Conservation (phyloP, 495 filamentous ascomycete species). For the Xylaria sp. region DNA sequence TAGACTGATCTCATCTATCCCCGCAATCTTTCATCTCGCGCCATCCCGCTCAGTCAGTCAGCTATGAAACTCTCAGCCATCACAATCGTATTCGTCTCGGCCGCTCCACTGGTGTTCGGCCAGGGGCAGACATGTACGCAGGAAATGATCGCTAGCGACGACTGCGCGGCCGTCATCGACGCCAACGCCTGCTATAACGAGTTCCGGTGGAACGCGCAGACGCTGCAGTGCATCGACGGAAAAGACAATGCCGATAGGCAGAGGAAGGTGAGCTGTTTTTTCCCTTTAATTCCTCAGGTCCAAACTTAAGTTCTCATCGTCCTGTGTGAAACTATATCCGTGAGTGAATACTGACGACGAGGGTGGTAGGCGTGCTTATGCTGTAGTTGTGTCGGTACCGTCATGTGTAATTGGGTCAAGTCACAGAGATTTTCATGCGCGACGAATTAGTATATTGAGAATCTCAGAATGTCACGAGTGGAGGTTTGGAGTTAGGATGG, state of each 20-base stretch:
- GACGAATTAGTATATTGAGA: neutral
- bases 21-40: slow-evolving; percentile 3
- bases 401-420: slow-evolving; percentile 48
- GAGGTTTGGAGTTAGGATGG: neutral
- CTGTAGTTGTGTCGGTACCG: slow-evolving; percentile 45
- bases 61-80: slow-evolving; percentile 41
- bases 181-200: slow-evolving; percentile 55
- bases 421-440: slow-evolving; percentile 30
- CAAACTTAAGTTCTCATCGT: neutral
- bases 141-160: slow-evolving; percentile 45
- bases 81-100: slow-evolving; percentile 35
- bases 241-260: slow-evolving; percentile 43
- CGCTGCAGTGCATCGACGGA: slow-evolving; percentile 50
- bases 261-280: slow-evolving; percentile 36
- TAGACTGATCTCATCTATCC: slow-evolving; percentile 5
- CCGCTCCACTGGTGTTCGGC: slow-evolving; percentile 32
- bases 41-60: neutral
- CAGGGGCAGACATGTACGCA: slow-evolving; percentile 44
- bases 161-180: slow-evolving; percentile 52
- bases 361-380: slow-evolving; percentile 45
- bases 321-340: too few relatives aligned
- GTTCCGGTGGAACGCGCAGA: slow-evolving; percentile 47
- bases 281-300: neutral
- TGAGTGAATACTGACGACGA: neutral
- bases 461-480: neutral